Evolutionary conservation across 805 yeast genomes (phyloP).

Genomic region (Candida boleticola): DNA sequence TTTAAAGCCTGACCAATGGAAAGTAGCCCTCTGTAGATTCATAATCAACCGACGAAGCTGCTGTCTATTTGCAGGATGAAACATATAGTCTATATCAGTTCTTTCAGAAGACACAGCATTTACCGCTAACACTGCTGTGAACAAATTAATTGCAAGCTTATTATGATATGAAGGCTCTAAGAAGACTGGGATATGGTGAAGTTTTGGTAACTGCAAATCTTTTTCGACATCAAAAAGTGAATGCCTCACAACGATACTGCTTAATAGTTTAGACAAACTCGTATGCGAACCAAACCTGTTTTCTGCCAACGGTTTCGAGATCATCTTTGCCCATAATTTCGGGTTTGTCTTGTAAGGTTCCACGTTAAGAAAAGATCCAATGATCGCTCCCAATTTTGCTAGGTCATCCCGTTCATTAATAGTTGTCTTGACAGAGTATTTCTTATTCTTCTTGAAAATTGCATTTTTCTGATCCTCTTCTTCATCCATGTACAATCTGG

Average conservation of each 20-base stretch:
- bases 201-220: conserved; percentile 56
- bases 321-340: conserved; percentile 45
- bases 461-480: conserved; percentile 19
- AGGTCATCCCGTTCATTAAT: conserved; percentile 57
- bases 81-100: conserved; percentile 67
- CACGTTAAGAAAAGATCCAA: conserved; percentile 53
- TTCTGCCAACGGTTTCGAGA: conserved; percentile 49
- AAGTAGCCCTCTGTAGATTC: conserved; percentile 64
- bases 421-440: conserved; percentile 47
- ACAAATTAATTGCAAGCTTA: conserved; percentile 58
- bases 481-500: conserved; percentile 52
- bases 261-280: conserved; percentile 42
- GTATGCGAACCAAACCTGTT: conserved; percentile 38
- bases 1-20: conserved; percentile 75
- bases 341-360: conserved; percentile 55
- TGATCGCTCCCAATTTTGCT: conserved; percentile 48
- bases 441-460: conserved; percentile 44
- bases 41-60: conserved; percentile 57
- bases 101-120: conserved; percentile 75
- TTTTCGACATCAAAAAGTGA: conserved; percentile 49
- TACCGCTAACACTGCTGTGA: conserved; percentile 64
- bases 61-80: conserved; percentile 54
- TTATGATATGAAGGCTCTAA: conserved; percentile 64
- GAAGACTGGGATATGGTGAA: conserved; percentile 57
- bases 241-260: conserved; percentile 56